Evolutionary conservation across 2,329 filamentous ascomycete species (phyloP), one percentile per base, ranked within the genome.

Genomic region (Venturia carpophila): DNA sequence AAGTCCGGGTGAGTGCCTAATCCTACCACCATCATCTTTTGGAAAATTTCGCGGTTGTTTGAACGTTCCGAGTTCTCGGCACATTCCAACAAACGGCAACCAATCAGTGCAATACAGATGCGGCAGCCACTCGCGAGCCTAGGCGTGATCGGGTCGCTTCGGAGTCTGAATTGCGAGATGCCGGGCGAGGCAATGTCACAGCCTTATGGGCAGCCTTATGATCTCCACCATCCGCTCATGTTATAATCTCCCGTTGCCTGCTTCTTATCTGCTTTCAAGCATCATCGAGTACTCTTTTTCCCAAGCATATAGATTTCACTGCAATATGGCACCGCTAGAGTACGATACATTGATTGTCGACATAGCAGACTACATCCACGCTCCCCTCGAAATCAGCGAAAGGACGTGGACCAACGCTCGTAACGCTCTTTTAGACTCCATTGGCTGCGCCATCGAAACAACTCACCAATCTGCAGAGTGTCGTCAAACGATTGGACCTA

Each of bases 321-420:
- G 11, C 19, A 37, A 37, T 5, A 58, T 58, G 52, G 52, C 52
- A 10, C 30, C 52, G 3, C 52, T 58, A 10, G 15, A 34, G 37
- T 58, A 58, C 30, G 52, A 58, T 15, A 13, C n/a, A 37, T 24
- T 58, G 27, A 58, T 58, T 27, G 52, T 58, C 52, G 52, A 58
- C 52, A 58, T 58, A 58, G 52, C 52, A 58, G 19, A 58, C 30
- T 58, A 58, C 17, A 58, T 58, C 52, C 52, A 58, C 30, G 24
- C 11, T 1, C 52, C 52, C 27, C 52, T 58, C 27, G 5, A 15
- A 7, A 58, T 58, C 30, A 30, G 30, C 27, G 15, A 9, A 19
- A 37, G 10, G 0, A 58, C 52, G 1, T 58, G 27, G 27, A 34
- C 9, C 27, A 58, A 58, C 19, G 52, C 52, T 37, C 52, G 52